A percentile compares a stretch with the other conserved stretches of the same genome.
Conservation (phyloP, 306 rosid species). For the Comarum palustre region DNA sequence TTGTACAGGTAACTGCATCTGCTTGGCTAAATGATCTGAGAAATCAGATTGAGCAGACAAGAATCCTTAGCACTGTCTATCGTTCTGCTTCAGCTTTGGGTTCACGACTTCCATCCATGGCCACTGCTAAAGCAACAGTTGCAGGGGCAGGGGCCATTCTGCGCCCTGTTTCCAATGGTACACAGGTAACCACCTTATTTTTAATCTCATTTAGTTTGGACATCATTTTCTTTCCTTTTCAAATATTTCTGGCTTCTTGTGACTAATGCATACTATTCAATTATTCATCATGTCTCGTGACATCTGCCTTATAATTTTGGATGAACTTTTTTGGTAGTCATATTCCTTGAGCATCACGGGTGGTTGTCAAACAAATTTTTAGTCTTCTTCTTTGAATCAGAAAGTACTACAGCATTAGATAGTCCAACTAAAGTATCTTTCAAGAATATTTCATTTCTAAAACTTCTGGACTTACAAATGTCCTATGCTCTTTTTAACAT, state of each 20-base stretch:
- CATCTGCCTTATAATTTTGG: conserved; percentile 4
- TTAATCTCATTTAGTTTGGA: not conserved
- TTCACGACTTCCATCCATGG: conserved; percentile 92
- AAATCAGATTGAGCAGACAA: conserved; percentile 84
- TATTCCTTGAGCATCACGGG: not conserved
- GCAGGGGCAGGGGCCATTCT: conserved; percentile 93
- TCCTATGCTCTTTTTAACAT: not conserved
- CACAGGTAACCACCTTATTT: conserved; percentile 56
- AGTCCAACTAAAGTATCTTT: not conserved
- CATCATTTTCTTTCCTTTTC: not conserved
- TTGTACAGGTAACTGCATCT: conserved; percentile 82
- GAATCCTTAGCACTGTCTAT: conserved; percentile 90
- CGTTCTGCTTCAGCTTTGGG: conserved; percentile 97
- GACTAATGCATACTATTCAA: not conserved
- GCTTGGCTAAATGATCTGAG: conserved; percentile 97
- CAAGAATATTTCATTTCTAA: no score
- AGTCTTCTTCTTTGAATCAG: not conserved
- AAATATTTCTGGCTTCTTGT: not conserved
- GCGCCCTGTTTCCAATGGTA: conserved; percentile 89
- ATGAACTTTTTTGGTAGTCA: not conserved
- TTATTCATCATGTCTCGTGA: not conserved
- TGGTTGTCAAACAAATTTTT: not conserved
- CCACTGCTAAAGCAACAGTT: conserved; percentile 85
- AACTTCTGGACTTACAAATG: not conserved
- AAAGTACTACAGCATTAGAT: not conserved